Base-by-base conservation (phyloP, 2,329 filamentous ascomycete species). In the Monosporascus sp. region DNA sequence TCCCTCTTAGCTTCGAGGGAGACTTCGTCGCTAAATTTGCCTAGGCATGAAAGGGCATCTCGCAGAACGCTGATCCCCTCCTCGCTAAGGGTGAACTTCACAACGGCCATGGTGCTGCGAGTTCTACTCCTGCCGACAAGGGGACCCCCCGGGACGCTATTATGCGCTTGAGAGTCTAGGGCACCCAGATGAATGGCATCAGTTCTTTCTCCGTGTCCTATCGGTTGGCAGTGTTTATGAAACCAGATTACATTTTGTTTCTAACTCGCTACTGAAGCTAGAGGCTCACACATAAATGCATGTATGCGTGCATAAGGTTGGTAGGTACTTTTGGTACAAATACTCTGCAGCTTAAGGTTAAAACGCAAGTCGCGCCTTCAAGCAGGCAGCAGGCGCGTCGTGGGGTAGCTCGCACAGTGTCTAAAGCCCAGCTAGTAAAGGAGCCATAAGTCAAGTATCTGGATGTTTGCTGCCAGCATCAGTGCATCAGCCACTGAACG, bases 11-110 rank as follows among this genome's bases (percentile, higher is more conserved):
- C 86, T 69, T 92, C 89, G 41, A 93, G 77, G 26, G 84, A 88
- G 20, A 93, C 88, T 46, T 87, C 83, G 61, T 93, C 89, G 67
- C 86, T 88, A 73, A 93, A 92, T 69, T 90, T 91, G 64, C 83
- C 82, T 26, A 93, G 78, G 68, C 89, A 93, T 22, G 84, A 76
- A 53, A 93, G 79, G 24, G 85, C 80, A 69, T 92, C 89, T 62
- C 90, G 86, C 45, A 93, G 76, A 48, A 82, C 83, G 7, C 78
- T 77, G 44, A 90, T 83, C 34, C 86, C 86, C 61, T 91, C 87
- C 53, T 89, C 87, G 61, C 80, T 87, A 51, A 93, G 75, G 0
- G 86, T 88, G 66, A 92, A 91, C 56, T 79, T 85, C 54, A 92
- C 71, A n/a, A 86, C 72, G 6, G 82, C 74, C 84, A 87, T 85